Conservation (phyloP, 371 early-diverging fungal genomes). For the Lichtheimia ramosa region DNA sequence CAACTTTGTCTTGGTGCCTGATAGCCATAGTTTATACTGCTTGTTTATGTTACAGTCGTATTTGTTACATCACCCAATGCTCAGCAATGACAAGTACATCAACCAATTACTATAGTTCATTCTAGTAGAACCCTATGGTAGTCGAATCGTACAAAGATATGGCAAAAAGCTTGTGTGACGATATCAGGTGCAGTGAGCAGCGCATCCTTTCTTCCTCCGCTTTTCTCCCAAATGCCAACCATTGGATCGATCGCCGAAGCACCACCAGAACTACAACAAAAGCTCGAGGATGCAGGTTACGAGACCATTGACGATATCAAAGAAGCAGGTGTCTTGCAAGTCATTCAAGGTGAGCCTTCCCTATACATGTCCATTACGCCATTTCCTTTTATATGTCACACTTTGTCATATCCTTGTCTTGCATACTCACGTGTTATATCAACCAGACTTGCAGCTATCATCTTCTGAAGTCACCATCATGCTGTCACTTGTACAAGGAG, state of each 20-base stretch:
- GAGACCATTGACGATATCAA: slow-evolving; percentile 24
- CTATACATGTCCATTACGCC: background rate
- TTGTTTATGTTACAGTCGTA: too few relatives aligned
- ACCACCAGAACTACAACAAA: slow-evolving; percentile 12
- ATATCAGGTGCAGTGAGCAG: background rate
- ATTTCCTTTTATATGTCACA: background rate
- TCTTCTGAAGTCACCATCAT: slow-evolving; percentile 1
- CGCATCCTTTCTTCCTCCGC: background rate
- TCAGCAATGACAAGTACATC: too few relatives aligned
- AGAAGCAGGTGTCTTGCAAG: slow-evolving; percentile 14
- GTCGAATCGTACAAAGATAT: too few relatives aligned
- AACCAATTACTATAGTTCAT: background rate
- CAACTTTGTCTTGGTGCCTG: too few relatives aligned
- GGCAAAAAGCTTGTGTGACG: too few relatives aligned
- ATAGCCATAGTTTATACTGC: too few relatives aligned
- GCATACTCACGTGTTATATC: too few relatives aligned
- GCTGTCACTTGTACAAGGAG: slow-evolving; percentile 13
- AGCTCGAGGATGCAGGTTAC: slow-evolving; percentile 26
- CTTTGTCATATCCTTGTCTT: background rate
- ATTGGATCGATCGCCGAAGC: slow-evolving; percentile 4
- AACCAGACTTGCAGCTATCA: slow-evolving; percentile 9
- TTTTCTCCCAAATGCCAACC: background rate
- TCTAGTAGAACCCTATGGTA: background rate
- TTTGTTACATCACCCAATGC: too few relatives aligned
- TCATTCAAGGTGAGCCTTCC: slow-evolving; percentile 20